Conservation (phyloP, 2,329 filamentous ascomycete species). For the Epichloe brachyelytri region DNA sequence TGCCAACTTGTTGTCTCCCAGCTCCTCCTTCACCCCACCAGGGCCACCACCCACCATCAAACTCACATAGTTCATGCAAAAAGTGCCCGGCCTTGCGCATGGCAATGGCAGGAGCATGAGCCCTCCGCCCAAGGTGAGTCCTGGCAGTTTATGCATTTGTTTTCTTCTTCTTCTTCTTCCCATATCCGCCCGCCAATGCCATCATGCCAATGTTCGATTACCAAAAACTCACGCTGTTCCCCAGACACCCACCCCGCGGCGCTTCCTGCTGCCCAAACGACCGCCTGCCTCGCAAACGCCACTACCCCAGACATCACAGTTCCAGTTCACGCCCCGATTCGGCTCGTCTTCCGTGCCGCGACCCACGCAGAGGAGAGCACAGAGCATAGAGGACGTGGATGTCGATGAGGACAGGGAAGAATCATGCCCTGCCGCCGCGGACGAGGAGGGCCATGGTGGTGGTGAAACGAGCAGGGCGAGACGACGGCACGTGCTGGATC, state of each 20-base stretch:
- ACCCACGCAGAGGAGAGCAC: constrained; percentile 15
- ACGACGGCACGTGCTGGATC: not conserved
- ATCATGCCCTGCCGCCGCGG: not conserved
- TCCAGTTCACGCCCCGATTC: constrained; percentile 27
- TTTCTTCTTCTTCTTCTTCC: not conserved
- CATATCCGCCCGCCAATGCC: not conserved
- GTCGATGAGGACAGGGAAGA: constrained; percentile 16
- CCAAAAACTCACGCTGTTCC: too few relatives aligned
- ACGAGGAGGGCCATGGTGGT: not conserved
- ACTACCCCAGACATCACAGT: constrained; percentile 16
- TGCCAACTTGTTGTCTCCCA: too few relatives aligned
- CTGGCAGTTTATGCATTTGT: not conserved
- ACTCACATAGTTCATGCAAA: not conserved
- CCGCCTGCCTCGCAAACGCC: constrained; percentile 21
- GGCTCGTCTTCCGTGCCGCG: constrained; percentile 19
- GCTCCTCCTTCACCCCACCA: not conserved
- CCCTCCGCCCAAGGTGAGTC: constrained; percentile 2
- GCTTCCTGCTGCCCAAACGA: constrained; percentile 24
- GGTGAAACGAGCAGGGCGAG: not conserved
- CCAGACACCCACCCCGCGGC: constrained; percentile 26
- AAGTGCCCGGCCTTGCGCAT: not conserved
- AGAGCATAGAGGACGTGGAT: constrained; percentile 22
- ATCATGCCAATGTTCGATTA: too few relatives aligned
- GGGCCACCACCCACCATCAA: not conserved
- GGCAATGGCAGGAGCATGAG: not conserved